These are phyloP conservation scores for Tricholoma terreum DNA, from an alignment of 768 basidiomycete genomes.

Conservation along the genomic window DNA sequence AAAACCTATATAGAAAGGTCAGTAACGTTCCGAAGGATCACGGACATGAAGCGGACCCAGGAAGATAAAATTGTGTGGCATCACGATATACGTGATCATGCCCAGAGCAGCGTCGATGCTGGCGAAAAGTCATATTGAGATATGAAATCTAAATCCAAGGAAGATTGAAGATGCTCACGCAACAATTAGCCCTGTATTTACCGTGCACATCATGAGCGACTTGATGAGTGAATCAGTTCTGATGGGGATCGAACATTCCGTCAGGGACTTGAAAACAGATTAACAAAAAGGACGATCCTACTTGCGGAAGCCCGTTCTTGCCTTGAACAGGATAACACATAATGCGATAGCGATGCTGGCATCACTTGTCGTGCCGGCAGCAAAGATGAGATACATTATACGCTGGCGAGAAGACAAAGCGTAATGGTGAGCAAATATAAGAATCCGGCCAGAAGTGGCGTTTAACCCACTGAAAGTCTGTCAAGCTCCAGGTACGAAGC, in stretches of 20 bases:
- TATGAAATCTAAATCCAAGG: not conserved
- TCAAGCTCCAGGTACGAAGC: conserved; percentile 35
- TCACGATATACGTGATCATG: conserved; percentile 43
- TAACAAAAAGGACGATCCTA: conserved; percentile 13
- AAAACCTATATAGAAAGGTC: conserved; percentile 29
- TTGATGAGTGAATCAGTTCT: conserved; percentile 53
- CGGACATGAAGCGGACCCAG: conserved; percentile 31
- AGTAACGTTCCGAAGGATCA: not conserved
- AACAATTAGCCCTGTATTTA: conserved; percentile 51
- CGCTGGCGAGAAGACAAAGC: conserved; percentile 26
- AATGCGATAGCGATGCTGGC: conserved; percentile 47
- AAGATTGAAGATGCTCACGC: conserved; percentile 29
- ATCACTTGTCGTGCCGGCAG: conserved; percentile 47
- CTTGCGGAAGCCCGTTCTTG: conserved; percentile 52
- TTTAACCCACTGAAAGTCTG: conserved; percentile 33
- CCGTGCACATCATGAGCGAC: conserved; percentile 46
- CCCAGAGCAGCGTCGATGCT: conserved; percentile 48
- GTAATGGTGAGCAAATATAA: conserved; percentile 4
- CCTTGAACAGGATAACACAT: conserved; percentile 44
- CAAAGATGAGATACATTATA: conserved; percentile 52
- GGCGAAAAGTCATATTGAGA: not conserved
- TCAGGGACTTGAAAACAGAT: not conserved
- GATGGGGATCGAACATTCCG: not conserved
- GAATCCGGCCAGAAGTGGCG: not conserved
- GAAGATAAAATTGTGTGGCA: conserved; percentile 57